phyloP scores from a whole-genome alignment of 768 basidiomycete species.

The Multifurca ochricompacta region DNA sequence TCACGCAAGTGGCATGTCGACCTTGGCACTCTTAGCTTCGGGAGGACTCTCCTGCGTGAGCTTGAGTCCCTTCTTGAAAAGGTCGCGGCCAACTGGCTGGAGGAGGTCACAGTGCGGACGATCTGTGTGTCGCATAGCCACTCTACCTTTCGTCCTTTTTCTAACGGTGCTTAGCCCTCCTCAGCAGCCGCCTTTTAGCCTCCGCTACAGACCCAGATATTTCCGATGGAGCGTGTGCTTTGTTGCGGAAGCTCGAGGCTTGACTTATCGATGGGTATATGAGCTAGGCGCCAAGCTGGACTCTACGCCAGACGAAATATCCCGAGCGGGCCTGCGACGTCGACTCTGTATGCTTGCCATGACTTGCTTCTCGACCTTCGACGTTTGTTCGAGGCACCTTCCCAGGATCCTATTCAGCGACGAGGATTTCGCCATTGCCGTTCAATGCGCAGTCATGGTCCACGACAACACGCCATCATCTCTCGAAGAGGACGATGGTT shows the following conservation, averaged over 20 bases:
- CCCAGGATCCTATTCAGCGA: background rate
- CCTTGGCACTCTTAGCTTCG: too few species aligned
- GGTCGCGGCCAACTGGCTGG: too few species aligned
- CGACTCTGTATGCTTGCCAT: conserved; percentile 5
- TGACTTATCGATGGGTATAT: background rate
- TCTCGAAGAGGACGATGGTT: background rate
- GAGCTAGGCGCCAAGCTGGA: background rate
- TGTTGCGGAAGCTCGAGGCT: background rate
- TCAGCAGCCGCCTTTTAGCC: conserved; percentile 3
- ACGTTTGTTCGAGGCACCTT: background rate
- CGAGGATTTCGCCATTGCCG: background rate
- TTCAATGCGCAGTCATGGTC: conserved; percentile 8
- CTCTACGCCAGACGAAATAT: background rate
- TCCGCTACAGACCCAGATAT: background rate
- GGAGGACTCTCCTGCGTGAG: too few species aligned
- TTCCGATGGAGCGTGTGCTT: background rate
- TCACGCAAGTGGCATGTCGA: too few species aligned
- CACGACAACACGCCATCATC: background rate
- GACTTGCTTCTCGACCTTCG: conserved; percentile 6
- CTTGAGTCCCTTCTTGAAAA: too few species aligned
- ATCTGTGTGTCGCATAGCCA: background rate
- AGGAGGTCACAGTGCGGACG: conserved; percentile 4
- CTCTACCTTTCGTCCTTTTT: background rate
- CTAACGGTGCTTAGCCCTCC: background rate
- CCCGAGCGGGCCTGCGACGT: background rate